Conservation (phyloP, 164 flowering plant genomes). For the Liriodendron chinense region DNA sequence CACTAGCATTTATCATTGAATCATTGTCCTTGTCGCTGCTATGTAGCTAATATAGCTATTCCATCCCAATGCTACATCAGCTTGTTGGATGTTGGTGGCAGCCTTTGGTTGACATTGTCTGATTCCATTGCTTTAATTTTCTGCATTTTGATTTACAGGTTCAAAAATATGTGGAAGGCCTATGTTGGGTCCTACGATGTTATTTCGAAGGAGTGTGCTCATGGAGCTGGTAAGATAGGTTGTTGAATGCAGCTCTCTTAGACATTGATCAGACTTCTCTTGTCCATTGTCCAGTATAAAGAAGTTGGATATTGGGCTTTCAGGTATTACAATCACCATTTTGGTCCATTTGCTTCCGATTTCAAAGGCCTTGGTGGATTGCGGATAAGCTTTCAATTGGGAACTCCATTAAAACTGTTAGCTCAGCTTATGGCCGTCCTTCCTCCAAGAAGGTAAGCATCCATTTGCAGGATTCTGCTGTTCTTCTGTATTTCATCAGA, state of each 20-base stretch:
- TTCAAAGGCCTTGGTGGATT: slow-evolving; percentile 31
- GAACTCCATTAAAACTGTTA: slow-evolving; percentile 49
- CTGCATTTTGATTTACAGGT: slow-evolving; percentile 23
- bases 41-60: too few relatives aligned
- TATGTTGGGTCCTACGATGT: slow-evolving; percentile 48
- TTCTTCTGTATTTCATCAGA: not conserved
- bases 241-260: not conserved
- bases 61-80: too few relatives aligned
- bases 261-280: not conserved
- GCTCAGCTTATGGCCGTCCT: slow-evolving; percentile 57
- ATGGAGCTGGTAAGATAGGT: slow-evolving; percentile 47
- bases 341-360: slow-evolving; percentile 64
- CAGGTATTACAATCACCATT: slow-evolving; percentile 53
- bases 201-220: slow-evolving; percentile 52
- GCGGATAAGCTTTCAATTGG: slow-evolving; percentile 29
- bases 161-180: slow-evolving; percentile 46
- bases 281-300: not conserved
- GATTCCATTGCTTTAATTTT: too few relatives aligned
- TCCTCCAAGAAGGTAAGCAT: slow-evolving; percentile 49
- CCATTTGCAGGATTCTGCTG: not conserved
- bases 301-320: not conserved
- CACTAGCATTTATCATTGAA: too few relatives aligned
- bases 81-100: too few relatives aligned
- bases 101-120: too few relatives aligned
- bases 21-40: too few relatives aligned